A percentile compares a stretch with the other conserved stretches of the same genome.
phyloP scores from a whole-genome alignment of 2,329 filamentous ascomycete genomes.

The Arthrobotrys sphaeroides region DNA sequence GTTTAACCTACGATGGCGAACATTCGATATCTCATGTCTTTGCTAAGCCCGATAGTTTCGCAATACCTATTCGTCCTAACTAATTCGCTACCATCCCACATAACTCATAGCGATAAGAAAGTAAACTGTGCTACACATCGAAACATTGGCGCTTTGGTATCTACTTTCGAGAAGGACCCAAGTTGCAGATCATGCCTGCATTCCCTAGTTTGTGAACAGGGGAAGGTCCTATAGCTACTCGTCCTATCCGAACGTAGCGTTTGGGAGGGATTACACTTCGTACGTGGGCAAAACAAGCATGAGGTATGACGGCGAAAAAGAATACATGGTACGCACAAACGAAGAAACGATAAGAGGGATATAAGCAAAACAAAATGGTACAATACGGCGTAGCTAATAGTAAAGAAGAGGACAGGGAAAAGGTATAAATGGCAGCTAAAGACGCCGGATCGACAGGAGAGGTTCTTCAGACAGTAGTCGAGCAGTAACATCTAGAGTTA shows the following conservation, averaged over 20 bases:
- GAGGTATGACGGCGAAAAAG: constrained; percentile 8
- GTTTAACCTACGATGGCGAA: constrained; percentile 37
- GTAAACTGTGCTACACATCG: not conserved
- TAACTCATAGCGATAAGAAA: constrained; percentile 26
- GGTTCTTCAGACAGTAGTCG: constrained; percentile 13
- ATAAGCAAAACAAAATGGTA: constrained; percentile 21
- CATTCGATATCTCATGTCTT: not conserved
- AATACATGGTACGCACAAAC: not conserved
- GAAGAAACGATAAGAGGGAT: constrained; percentile 18
- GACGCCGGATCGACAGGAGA: constrained; percentile 29
- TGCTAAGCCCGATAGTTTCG: constrained; percentile 8
- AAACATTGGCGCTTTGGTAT: constrained; percentile 9
- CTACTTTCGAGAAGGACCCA: constrained; percentile 19
- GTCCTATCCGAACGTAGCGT: not conserved
- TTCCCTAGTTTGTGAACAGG: constrained; percentile 5
- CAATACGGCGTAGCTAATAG: not conserved
- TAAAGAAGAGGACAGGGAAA: not conserved
- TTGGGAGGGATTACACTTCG: not conserved
- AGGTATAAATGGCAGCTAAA: constrained; percentile 31
- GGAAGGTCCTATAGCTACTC: constrained; percentile 17
- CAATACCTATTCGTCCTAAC: constrained; percentile 21
- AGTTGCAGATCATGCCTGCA: constrained; percentile 32
- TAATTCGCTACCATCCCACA: constrained; percentile 23
- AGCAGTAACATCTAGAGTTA: constrained; percentile 1
- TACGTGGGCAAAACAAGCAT: constrained; percentile 12